Base-by-base conservation (phyloP, 768 basidiomycete species). In the Boletus rubescentipes region DNA sequence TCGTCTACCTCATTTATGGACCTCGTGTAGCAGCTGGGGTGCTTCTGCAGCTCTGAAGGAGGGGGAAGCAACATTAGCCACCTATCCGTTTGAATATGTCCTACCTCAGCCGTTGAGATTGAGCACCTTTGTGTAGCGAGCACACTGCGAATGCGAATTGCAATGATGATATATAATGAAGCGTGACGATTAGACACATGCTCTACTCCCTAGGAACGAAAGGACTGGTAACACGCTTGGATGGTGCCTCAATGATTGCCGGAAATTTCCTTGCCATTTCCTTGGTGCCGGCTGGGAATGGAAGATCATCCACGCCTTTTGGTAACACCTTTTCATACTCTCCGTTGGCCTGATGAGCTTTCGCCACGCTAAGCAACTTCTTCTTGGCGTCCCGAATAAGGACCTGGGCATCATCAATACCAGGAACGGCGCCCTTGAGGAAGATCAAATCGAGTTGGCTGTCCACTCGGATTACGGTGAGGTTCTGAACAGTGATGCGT, bases 341-440 rank as follows among this genome's bases (percentile, higher is more conserved):
- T 15, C 88, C 88, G 62, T 86, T 85, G 20, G 79, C 80, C 60
- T 87, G 82, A 59, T 88, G 85, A 61, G 83, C 82, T 51, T 72
- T 77, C 5, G 86, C 80, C 34, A 82, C 64, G 20, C 80, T 75
- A n/a, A 73, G 65, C 75, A 93, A 76, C 65, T 85, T 91, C 80
- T 94, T 95, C 75, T 93, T 92, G 21, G 94, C 88, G 68, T 99
- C 97, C 10, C 82, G 80, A 42, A 99, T 74, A 46, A 91, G 72
- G 20, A 99, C 89, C 52, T 91, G 91, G 0, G 89, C 87, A 61
- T 94, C 87, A 61, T 97, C 93, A 9, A 88, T 69, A 7, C 97
- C 97, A 3, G 97, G 93, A 3, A 98, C 84, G 37, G 85, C 82
- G n/a, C 97, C 97, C 53, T 86, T 84, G 49, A 99, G 86, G 70